Evolutionary conservation across 768 basidiomycete genomes (phyloP).

Genomic region (Suillus placidus): DNA sequence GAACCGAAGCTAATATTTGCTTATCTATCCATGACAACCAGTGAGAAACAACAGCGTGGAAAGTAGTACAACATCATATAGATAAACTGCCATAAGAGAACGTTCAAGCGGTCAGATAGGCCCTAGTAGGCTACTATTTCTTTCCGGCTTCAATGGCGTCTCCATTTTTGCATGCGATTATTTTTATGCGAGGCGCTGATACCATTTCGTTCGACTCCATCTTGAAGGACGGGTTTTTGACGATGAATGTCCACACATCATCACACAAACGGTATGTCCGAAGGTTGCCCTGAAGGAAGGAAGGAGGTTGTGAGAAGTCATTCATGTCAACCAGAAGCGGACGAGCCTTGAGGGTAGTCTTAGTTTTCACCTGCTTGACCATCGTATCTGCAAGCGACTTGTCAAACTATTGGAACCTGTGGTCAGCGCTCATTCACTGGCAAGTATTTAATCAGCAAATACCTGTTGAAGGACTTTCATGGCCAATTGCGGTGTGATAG

Average conservation of each 20-base stretch:
- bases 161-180: conserved; percentile 97
- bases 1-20: background rate
- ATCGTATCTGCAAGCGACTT: conserved; percentile 92
- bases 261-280: conserved; percentile 92
- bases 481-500: conserved; percentile 97
- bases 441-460: conserved; percentile 15
- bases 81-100: conserved; percentile 16
- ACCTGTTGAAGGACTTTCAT: conserved; percentile 99
- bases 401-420: conserved; percentile 70
- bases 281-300: conserved; percentile 69
- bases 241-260: conserved; percentile 99
- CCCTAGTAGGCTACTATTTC: conserved; percentile 48
- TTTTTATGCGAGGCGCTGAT: conserved; percentile 82
- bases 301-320: conserved; percentile 13
- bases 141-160: conserved; percentile 84
- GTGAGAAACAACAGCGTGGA: conserved; percentile 5
- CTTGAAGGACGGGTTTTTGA: conserved; percentile 91
- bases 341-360: conserved; percentile 87
- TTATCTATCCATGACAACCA: conserved; percentile 4
- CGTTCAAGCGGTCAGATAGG: background rate
- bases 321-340: conserved; percentile 1
- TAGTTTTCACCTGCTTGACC: conserved; percentile 91
- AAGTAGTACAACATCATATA: conserved; percentile 32
- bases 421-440: conserved; percentile 6
- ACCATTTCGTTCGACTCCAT: conserved; percentile 91